Evolutionary conservation across 257 asterid genomes (phyloP).

Genomic region (Penstemon newberryi): DNA sequence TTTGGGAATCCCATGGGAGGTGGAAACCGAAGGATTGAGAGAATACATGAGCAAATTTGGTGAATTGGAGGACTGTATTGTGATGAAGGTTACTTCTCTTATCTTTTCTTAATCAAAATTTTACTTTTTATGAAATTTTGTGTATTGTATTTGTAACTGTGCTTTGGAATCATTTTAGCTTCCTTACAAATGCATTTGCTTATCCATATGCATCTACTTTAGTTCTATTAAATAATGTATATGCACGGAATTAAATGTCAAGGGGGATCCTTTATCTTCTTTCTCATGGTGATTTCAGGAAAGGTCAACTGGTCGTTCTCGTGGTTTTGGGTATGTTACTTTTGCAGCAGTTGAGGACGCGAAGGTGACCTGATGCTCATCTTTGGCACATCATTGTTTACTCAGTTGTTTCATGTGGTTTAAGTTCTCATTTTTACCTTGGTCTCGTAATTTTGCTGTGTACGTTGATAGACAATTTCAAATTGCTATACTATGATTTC

Average conservation of each 20-base stretch:
- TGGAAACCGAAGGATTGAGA: constrained; percentile 87
- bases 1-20: constrained; percentile 98
- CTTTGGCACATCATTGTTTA: constrained; percentile 13
- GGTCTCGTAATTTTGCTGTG: constrained; percentile 3
- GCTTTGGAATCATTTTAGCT: background rate
- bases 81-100: constrained; percentile 72
- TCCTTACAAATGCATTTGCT: background rate
- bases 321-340: constrained; percentile 97
- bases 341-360: constrained; percentile 81
- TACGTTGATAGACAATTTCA: constrained; percentile 12
- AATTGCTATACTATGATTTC: background rate
- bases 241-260: background rate
- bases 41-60: constrained; percentile 96
- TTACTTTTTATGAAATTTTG: background rate
- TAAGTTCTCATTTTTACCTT: constrained; percentile 19
- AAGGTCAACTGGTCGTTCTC: constrained; percentile 91
- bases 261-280: constrained; percentile 19
- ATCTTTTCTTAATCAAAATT: background rate
- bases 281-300: constrained; percentile 58
- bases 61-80: constrained; percentile 94
- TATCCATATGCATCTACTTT: constrained; percentile 16
- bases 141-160: background rate
- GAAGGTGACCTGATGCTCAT: constrained; percentile 48
- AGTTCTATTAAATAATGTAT: constrained; percentile 5
- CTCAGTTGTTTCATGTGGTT: constrained; percentile 14